These are phyloP conservation scores for Trichophyton verrucosum DNA, from an alignment of 2,329 filamentous ascomycete genomes.

Conservation along the genomic window DNA sequence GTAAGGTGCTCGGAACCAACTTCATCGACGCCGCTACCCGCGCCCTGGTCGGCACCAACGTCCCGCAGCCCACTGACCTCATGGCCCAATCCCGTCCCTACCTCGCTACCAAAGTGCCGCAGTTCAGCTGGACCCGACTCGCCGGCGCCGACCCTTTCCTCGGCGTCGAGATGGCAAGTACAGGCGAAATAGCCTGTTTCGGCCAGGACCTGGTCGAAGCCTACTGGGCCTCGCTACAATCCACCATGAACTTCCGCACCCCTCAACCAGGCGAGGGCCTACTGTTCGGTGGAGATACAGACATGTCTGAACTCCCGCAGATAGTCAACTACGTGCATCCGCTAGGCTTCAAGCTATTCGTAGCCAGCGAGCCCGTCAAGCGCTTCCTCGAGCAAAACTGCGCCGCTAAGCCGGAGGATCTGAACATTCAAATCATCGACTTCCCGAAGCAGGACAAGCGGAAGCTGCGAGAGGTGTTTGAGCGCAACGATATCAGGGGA, in stretches of 20 bases:
- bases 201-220: conserved; percentile 91
- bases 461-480: conserved; percentile 82
- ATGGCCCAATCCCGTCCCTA: conserved; percentile 87
- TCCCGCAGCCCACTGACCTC: conserved; percentile 73
- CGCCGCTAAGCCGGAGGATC: conserved; percentile 45
- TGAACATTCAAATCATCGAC: conserved; percentile 78
- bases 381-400: conserved; percentile 57
- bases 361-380: conserved; percentile 72
- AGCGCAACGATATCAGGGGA: conserved; percentile 92
- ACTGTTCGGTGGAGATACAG: conserved; percentile 76
- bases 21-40: conserved; percentile 94
- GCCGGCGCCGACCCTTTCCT: conserved; percentile 95
- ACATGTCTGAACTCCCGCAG: conserved; percentile 57
- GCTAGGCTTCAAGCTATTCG: conserved; percentile 88
- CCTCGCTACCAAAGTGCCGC: conserved; percentile 91
- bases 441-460: conserved; percentile 96
- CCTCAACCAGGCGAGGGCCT: conserved; percentile 91
- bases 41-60: conserved; percentile 72
- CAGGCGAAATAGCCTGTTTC: conserved; percentile 97
- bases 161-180: conserved; percentile 93
- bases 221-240: conserved; percentile 94
- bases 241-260: conserved; percentile 98
- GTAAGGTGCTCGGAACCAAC: conserved; percentile 91
- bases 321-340: conserved; percentile 80
- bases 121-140: conserved; percentile 97